Evolutionary conservation across 2,329 filamentous ascomycete species (phyloP).

Genomic region (Penicillium nordicum): DNA sequence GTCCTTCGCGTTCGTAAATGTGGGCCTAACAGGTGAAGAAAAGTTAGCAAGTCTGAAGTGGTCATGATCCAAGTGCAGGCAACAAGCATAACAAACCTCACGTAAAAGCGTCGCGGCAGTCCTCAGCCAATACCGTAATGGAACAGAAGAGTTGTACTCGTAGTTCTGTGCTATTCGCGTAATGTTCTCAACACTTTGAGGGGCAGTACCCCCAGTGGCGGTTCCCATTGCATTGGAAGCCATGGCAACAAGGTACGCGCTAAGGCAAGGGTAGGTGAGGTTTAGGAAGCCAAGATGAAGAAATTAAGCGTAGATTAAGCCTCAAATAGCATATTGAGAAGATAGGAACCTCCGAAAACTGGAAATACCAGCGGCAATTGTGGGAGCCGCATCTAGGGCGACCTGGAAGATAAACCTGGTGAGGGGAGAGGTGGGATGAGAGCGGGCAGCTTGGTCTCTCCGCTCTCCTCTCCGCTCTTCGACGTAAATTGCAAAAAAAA

Average conservation of each 20-base stretch:
- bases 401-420: not conserved
- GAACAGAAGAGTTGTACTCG: conserved; percentile 72
- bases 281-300: not conserved
- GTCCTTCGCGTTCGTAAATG: conserved; percentile 80
- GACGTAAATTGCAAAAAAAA: not conserved
- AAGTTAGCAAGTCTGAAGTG: not conserved
- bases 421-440: conserved; percentile 7
- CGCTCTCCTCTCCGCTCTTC: conserved; percentile 7
- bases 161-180: conserved; percentile 72
- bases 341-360: conserved; percentile 13
- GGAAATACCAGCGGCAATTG: conserved; percentile 16
- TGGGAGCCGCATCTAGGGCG: conserved; percentile 26
- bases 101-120: conserved; percentile 75
- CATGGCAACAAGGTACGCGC: conserved; percentile 18
- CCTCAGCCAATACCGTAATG: conserved; percentile 76
- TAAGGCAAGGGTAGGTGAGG: not conserved
- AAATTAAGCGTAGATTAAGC: conserved; percentile 1
- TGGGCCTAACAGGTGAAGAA: conserved; percentile 57
- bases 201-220: conserved; percentile 44
- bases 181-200: conserved; percentile 74
- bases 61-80: not conserved
- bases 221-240: conserved; percentile 17
- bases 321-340: conserved; percentile 16
- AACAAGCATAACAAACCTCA: conserved; percentile 59
- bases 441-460: conserved; percentile 5